Percentiles rank a stretch among this genome's conserved stretches.
These are phyloP conservation scores for Micromonas commoda DNA, from an alignment of 139 green algal species.

Conservation along the genomic window DNA sequence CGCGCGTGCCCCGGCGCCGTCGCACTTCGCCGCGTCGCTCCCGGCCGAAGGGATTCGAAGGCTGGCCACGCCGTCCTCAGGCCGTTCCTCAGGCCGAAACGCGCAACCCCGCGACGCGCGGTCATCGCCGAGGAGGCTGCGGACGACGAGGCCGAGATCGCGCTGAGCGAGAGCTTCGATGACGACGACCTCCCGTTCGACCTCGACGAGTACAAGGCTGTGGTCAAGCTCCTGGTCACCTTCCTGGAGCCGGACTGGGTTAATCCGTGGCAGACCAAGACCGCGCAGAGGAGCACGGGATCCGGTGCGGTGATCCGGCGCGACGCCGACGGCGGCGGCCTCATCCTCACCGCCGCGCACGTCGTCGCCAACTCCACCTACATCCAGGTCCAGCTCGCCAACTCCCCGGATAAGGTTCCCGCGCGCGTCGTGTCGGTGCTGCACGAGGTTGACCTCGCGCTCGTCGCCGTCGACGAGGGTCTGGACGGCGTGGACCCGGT, in stretches of 20 bases:
- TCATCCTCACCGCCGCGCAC: constrained; percentile 18
- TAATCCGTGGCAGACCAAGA: constrained; percentile 15
- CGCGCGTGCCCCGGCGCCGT: no score
- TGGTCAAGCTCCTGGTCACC: constrained; percentile 12
- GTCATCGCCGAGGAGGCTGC: neutral
- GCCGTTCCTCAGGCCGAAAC: no score
- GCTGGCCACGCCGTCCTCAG: no score
- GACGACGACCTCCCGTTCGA: neutral
- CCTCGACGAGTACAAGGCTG: constrained; percentile 4
- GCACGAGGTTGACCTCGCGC: constrained; percentile 7
- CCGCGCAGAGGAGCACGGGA: neutral
- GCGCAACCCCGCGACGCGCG: neutral
- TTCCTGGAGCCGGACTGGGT: constrained; percentile 7
- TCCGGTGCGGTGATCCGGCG: constrained; percentile 1
- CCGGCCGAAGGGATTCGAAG: no score
- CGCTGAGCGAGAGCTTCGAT: neutral
- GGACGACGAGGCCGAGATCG: neutral
- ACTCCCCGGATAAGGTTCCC: neutral
- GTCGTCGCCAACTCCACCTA: constrained; percentile 13
- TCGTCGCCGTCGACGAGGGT: constrained; percentile 49
- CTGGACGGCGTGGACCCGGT: constrained; percentile 62
- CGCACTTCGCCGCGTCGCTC: no score
- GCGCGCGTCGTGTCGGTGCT: neutral
- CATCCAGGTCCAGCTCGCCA: constrained; percentile 8
- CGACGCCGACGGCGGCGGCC: neutral